Percentiles rank a stretch among this genome's conserved stretches.
phyloP scores from a whole-genome alignment of 306 rosid species.

The Cucurbita argyrosperma region DNA sequence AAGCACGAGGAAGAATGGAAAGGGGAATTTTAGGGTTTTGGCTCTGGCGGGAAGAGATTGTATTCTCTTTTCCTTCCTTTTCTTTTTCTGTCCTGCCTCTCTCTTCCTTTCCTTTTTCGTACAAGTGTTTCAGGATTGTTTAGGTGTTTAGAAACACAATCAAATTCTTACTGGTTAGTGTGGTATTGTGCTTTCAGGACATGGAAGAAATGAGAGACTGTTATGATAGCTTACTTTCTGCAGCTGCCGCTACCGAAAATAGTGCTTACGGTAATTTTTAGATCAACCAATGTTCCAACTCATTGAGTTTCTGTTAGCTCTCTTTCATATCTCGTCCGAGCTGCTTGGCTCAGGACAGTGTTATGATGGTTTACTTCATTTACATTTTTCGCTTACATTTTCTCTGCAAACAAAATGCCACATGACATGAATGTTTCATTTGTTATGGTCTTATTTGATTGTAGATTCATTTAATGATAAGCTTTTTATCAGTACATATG shows the following conservation, averaged over 20 bases:
- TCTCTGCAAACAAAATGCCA: neutral
- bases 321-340: neutral
- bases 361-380: neutral
- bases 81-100: neutral
- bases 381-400: neutral
- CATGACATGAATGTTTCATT: neutral
- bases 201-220: conserved; percentile 87
- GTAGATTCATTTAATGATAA: neutral
- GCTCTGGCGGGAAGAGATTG: conserved; percentile 1
- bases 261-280: conserved; percentile 67
- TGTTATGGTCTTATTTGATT: neutral
- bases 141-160: neutral
- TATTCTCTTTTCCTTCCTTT: neutral
- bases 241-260: conserved; percentile 89
- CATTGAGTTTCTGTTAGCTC: neutral
- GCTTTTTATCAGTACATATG: neutral
- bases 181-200: conserved; percentile 33
- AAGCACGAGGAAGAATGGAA: neutral
- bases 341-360: neutral
- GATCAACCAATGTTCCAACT: neutral
- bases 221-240: conserved; percentile 80
- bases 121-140: neutral
- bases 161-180: neutral
- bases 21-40: neutral
- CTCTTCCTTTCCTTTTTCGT: neutral